phyloP scores from a whole-genome alignment of 75 land plant species.

The Gnetum montanum region DNA sequence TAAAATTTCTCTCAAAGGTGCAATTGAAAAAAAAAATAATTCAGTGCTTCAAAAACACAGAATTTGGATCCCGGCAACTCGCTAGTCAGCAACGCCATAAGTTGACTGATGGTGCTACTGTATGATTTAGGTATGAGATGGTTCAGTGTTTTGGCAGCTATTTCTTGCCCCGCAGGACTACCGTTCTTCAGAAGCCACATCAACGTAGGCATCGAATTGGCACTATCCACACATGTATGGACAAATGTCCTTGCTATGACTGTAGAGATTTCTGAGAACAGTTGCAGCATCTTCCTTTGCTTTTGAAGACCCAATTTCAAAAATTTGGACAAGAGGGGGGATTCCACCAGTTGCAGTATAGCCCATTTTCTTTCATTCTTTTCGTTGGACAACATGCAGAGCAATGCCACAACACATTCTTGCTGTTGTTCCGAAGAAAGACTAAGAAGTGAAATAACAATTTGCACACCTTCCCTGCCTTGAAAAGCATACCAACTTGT shows the following conservation, averaged over 20 bases:
- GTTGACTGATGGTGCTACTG: slow-evolving; percentile 90
- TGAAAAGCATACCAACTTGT: slow-evolving; percentile 90
- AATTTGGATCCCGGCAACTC: slow-evolving; percentile 96
- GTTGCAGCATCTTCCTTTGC: slow-evolving; percentile 95
- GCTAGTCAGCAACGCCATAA: slow-evolving; percentile 82
- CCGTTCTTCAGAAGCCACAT: slow-evolving; percentile 95
- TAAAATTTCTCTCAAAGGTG: slow-evolving; percentile 68
- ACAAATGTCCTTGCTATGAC: slow-evolving; percentile 98
- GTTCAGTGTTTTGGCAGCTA: slow-evolving; percentile 84
- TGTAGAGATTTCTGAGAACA: slow-evolving; percentile 89
- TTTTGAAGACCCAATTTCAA: slow-evolving; percentile 86
- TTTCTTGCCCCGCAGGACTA: slow-evolving; percentile 75
- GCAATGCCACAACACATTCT: slow-evolving; percentile 91
- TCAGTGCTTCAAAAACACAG: slow-evolving; percentile 87
- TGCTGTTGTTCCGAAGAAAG: slow-evolving; percentile 96
- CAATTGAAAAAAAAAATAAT: slow-evolving; percentile 83
- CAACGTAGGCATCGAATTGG: slow-evolving; percentile 96
- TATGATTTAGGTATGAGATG: slow-evolving; percentile 93
- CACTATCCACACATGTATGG: slow-evolving; percentile 96
- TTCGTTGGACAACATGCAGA: slow-evolving; percentile 77
- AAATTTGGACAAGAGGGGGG: slow-evolving; percentile 95
- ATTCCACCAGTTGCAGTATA: slow-evolving; percentile 98
- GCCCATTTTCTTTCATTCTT: slow-evolving; percentile 99
- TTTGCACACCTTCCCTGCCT: slow-evolving; percentile 95
- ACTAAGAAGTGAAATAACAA: slow-evolving; percentile 91